A percentile compares a stretch with the other conserved stretches of the same genome.
Conservation (phyloP, 2,329 filamentous ascomycete genomes). For the Grosmannia serpens region DNA sequence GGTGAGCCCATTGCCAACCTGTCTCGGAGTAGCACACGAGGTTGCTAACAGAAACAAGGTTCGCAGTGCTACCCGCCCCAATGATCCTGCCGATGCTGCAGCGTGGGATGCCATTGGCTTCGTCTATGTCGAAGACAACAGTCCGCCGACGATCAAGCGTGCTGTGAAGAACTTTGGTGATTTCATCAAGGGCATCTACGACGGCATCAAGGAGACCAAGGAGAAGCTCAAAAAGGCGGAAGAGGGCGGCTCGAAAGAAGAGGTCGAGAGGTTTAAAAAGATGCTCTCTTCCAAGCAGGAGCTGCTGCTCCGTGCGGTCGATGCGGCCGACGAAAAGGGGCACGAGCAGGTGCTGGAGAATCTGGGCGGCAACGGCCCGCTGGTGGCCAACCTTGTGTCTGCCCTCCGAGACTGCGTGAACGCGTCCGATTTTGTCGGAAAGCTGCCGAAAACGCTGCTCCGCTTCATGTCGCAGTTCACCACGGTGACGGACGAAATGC, state of each 20-base stretch:
- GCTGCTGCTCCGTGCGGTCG: constrained; percentile 37
- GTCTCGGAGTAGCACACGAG: neutral
- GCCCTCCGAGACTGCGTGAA: constrained; percentile 43
- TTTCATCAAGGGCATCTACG: constrained; percentile 34
- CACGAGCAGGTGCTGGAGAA: constrained; percentile 46
- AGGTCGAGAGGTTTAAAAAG: constrained; percentile 26
- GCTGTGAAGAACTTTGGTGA: constrained; percentile 41
- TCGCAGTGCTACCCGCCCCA: constrained; percentile 31
- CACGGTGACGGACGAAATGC: constrained; percentile 46
- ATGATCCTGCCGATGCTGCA: constrained; percentile 33
- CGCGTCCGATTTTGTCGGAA: constrained; percentile 38
- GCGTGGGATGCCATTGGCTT: constrained; percentile 43
- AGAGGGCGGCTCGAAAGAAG: constrained; percentile 23
- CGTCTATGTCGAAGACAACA: constrained; percentile 31
- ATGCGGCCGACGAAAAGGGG: constrained; percentile 42
- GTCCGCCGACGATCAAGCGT: constrained; percentile 25
- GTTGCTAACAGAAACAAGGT: constrained; percentile 15
- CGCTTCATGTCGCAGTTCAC: constrained; percentile 50
- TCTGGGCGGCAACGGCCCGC: constrained; percentile 44
- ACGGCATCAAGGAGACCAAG: constrained; percentile 35
- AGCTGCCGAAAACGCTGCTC: constrained; percentile 43
- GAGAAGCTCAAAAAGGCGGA: constrained; percentile 31
- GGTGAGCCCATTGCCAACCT: neutral
- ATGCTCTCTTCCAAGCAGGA: constrained; percentile 33
- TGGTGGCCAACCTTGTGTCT: constrained; percentile 43